Evolutionary conservation across 1,139 yeast species (phyloP), one percentile per base, ranked within the genome.

Genomic region (Geotrichum bryndzae): DNA sequence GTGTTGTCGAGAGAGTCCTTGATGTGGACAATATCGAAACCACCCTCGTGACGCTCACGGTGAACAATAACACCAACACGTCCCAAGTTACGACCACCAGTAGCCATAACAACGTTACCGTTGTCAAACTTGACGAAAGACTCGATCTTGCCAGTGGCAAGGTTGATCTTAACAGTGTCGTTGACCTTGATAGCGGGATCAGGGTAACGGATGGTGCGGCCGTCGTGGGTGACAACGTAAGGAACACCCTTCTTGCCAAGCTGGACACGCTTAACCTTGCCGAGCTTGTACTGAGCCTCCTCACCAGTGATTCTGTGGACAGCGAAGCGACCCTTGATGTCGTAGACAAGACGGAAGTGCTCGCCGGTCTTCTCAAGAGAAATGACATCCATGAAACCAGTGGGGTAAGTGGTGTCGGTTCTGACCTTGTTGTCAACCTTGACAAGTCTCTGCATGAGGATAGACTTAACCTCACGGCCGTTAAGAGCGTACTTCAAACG

Each of bases 81-180:
- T 80, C 99, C 99, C 96, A 92, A 87, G 88, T 90, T 91, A 83
- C 97, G 94, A 84, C 98, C 98, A 84, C 98, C 98, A 72, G 97
- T 92, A 80, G 89, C 95, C 95, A 91, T 92, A 72, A 88, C 97
- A 78, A 90, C 84, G 82, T 85, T 90, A 81, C 98, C 98, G 75
- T 94, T 85, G 80, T 90, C 97, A 79, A 92, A 92, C 83, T 90
- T 90, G 83, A 92, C 86, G 83, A 81, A 90, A 73, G 90, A 96
- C 68, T 88, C 80, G 78, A 90, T 87, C 86, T 92, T 92, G 80
- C 97, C 97, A 72, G 97, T 81, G 73, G 94, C 96, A 78, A 92
- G 84, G 82, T 92, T 96, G 77, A 92, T 83, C 86, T 92, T 92
- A 78, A 92, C 96, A 72, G 97, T 88, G 84, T 92, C 98, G 85